A percentile compares a stretch with the other conserved stretches of the same genome.
phyloP scores from a whole-genome alignment of 1,139 yeast species.

The Petasospora rhodanensis region DNA sequence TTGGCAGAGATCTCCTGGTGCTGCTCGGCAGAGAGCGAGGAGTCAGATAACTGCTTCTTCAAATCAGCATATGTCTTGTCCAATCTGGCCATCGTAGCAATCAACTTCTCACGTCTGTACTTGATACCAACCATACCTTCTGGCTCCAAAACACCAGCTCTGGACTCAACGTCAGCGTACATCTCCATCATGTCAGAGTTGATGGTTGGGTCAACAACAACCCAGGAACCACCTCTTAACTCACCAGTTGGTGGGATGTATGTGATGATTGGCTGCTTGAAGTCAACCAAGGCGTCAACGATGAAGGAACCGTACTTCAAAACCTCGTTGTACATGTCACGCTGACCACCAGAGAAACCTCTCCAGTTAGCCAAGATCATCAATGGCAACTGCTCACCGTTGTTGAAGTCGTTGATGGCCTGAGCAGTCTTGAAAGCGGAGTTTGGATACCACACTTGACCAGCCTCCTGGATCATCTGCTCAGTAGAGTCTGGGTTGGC shows the following conservation, averaged over 20 bases:
- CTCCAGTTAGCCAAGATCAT: constrained; percentile 99
- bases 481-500: constrained; percentile 96
- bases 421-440: constrained; percentile 98
- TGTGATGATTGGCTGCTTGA: constrained; percentile 93
- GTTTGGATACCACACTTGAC: constrained; percentile 99
- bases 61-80: constrained; percentile 71
- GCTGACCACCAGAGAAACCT: constrained; percentile 99
- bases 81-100: constrained; percentile 85
- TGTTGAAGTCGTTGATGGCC: constrained; percentile 94
- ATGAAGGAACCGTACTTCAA: constrained; percentile 94
- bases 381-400: constrained; percentile 95
- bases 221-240: constrained; percentile 99
- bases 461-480: constrained; percentile 86
- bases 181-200: constrained; percentile 97
- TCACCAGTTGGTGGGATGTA: constrained; percentile 98
- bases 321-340: constrained; percentile 98
- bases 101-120: constrained; percentile 87
- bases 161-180: constrained; percentile 95
- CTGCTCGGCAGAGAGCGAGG: constrained; percentile 57
- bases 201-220: constrained; percentile 97
- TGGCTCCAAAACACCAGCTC: constrained; percentile 98
- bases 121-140: constrained; percentile 99
- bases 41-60: constrained; percentile 51
- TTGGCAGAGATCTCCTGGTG: constrained; percentile 60
- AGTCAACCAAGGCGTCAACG: constrained; percentile 94